Evolutionary conservation across 2,329 filamentous ascomycete species (phyloP), one percentile per base, ranked within the genome.

Genomic region (Colletotrichum phormii): DNA sequence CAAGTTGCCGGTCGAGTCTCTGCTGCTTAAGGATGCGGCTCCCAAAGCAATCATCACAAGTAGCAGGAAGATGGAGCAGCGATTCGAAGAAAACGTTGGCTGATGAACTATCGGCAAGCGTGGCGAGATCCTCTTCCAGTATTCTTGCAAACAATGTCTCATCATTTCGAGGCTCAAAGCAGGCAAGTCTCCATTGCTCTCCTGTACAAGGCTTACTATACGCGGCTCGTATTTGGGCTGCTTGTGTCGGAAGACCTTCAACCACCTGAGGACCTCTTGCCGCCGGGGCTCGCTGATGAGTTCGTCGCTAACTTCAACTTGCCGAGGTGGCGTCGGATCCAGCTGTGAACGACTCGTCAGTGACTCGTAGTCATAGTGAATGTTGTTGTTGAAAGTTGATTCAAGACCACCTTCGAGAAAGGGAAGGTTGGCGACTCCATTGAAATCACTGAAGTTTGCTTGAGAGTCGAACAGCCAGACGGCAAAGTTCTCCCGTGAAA

Each of bases 41-140:
- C 95, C 95, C 46, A 98, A 90, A 5, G 94, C 93, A 79, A 97
- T 92, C 84, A 98, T 95, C 18, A 93, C 91, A 67, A 97, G 86
- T 33, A 98, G 84, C 3, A 98, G 87, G 46, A 95, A 86, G 74
- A 94, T 91, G 0, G 93, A 92, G 60, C 94, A 95, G n/a, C 91
- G 90, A 76, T 94, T 93, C 7, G 93, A 89, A 4, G 91, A 92
- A 80, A 98, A 98, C 0, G 95, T 97, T 1, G 95, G 94, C 77
- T 94, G 93, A 79, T 98, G 95, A 51, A 98, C 86, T 71, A 98
- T 95, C 11, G 95, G 95, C 66, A 98, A 85, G 75, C 97, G 94
- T 8, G 94, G 92, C 74, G 96, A 95, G 68, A 97, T 94, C 78
- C 94, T 90, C 64, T 93, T 90, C 95, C 95, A 98, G 81, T 94